Conservation (phyloP, 371 early-diverging fungal genomes). For the Syncephalis fuscata region DNA sequence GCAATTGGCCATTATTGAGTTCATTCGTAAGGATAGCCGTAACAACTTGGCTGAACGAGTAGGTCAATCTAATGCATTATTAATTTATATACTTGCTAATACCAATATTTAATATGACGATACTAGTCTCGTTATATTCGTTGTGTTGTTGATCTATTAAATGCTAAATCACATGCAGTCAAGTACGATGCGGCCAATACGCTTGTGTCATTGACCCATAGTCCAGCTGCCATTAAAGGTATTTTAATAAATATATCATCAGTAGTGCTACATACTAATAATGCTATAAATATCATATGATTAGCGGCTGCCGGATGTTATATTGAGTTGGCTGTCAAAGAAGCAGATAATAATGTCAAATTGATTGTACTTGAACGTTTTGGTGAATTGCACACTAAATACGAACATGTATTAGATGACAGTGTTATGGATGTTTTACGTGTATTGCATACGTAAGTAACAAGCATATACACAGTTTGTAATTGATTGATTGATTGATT, state of each 20-base stretch:
- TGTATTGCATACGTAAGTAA: conserved; percentile 49
- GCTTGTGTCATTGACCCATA: conserved; percentile 68
- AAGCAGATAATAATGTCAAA: conserved; percentile 94
- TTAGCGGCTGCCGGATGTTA: conserved; percentile 78
- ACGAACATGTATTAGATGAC: conserved; percentile 75
- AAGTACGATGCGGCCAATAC: conserved; percentile 95
- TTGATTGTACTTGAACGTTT: conserved; percentile 86
- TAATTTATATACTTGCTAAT: no score
- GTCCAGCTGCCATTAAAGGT: conserved; percentile 81
- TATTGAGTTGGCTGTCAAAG: conserved; percentile 77
- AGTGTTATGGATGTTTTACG: conserved; percentile 87
- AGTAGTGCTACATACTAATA: background rate
- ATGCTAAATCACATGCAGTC: conserved; percentile 68
- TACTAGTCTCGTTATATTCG: conserved; percentile 36
- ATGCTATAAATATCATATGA: background rate
- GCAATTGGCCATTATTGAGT: conserved; percentile 83
- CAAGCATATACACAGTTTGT: background rate
- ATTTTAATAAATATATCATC: conserved; percentile 4
- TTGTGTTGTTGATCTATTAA: conserved; percentile 69
- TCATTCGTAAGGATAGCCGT: conserved; percentile 83
- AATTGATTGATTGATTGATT: background rate
- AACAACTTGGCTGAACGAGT: conserved; percentile 66
- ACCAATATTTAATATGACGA: background rate
- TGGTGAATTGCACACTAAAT: conserved; percentile 66
- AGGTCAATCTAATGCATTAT: conserved; percentile 1